Base-by-base conservation (phyloP, 2,329 filamentous ascomycete species). In the Chalaropsis ovoidea region DNA sequence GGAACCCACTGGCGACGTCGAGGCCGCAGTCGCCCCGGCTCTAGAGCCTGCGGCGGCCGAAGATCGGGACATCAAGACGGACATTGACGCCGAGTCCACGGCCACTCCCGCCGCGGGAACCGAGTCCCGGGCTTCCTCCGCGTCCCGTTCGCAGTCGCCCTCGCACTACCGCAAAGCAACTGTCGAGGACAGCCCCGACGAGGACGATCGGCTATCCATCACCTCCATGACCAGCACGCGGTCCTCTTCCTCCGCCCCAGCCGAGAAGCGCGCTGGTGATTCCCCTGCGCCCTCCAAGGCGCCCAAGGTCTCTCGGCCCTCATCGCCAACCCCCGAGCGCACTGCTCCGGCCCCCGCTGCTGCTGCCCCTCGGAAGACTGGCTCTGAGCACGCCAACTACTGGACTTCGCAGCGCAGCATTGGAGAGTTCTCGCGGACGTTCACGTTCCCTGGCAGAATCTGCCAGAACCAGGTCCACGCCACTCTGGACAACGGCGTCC, bases 401-500 rank as follows among this genome's bases (percentile, higher is more conserved):
- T 67, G 65, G 63, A 49, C 39, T 31, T 45, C 61, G 31, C 86
- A 89, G 76, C 84, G 85, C 70, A 81, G 79, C 68, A 76, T 86
- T 65, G 86, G 86, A 73, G 80, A 85, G 70, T 90, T 89, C 76
- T 79, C 82, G 61, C 82, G 86, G 69, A 82, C 79, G 67, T 89
- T 89, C 77, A 82, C 77, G 73, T 89, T 89, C 77, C 84, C 86
- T 0, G 75, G 75, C 64, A 81, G 81, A 39, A 80, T 89, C 68
- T 83, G 88, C 71, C 80, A 82, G 70, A 82, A 85, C 17, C 75
- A 71, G 2, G 86, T 89, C 65, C 78, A 75, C 54, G 87, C 87
- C 61, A 79, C 72, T 65, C 81, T 89, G 70, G 81, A 82, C 74
- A 81, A 89, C 67, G 86, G 87, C 35, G 78, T 88, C 68, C 77